Evolutionary conservation across 2,329 filamentous ascomycete species (phyloP).

Genomic region (Neospermospora avenae): DNA sequence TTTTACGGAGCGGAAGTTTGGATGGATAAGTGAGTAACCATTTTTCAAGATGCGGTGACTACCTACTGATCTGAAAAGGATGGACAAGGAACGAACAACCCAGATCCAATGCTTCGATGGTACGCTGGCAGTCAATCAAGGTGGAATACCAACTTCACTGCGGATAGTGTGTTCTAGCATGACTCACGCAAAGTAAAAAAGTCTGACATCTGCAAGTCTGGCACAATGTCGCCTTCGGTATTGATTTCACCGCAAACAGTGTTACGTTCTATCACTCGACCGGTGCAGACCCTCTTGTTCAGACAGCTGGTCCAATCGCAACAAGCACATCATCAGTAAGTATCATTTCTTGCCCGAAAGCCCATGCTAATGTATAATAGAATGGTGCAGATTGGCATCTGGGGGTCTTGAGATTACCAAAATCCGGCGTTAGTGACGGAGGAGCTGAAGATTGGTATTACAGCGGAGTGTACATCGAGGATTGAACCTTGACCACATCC

Average conservation of each 20-base stretch:
- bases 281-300: slow-evolving; percentile 54
- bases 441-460: slow-evolving; percentile 64
- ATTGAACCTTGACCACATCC: slow-evolving; percentile 41
- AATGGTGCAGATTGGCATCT: slow-evolving; percentile 73
- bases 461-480: slow-evolving; percentile 67
- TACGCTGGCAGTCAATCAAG: slow-evolving; percentile 56
- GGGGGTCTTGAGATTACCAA: slow-evolving; percentile 63
- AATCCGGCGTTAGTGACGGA: slow-evolving; percentile 45
- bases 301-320: slow-evolving; percentile 57
- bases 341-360: neutral
- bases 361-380: neutral
- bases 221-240: slow-evolving; percentile 74
- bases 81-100: slow-evolving; percentile 37
- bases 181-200: neutral
- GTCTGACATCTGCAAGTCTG: slow-evolving; percentile 43
- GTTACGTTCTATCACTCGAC: slow-evolving; percentile 70
- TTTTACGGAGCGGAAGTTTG: slow-evolving; percentile 72
- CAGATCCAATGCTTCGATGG: slow-evolving; percentile 60
- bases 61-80: neutral
- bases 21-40: slow-evolving; percentile 50
- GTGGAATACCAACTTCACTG: slow-evolving; percentile 59
- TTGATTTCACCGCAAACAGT: slow-evolving; percentile 61
- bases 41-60: neutral
- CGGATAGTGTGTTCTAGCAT: slow-evolving; percentile 37
- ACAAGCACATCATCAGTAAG: slow-evolving; percentile 51